These are phyloP conservation scores for Phytophthora nicotianae DNA, from an alignment of 352 stramenopile genomes.

Conservation along the genomic window DNA sequence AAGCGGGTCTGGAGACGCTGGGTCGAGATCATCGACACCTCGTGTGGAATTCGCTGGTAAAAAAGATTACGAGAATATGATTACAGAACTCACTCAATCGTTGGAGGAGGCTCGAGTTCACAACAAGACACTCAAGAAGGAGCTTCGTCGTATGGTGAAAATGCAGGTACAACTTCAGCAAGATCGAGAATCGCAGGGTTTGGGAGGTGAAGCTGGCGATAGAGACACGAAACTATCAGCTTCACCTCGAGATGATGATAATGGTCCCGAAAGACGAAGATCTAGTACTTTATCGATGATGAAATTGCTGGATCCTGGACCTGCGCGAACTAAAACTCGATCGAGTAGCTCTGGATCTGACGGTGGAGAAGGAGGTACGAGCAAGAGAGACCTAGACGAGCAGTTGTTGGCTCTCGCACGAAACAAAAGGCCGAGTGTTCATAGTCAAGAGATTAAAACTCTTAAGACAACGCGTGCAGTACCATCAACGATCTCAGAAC, in stretches of 20 bases:
- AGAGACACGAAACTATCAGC: background rate
- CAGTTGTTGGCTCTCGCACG: slow-evolving; percentile 55
- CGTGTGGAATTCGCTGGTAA: slow-evolving; percentile 58
- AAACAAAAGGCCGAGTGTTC: slow-evolving; percentile 39
- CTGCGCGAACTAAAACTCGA: slow-evolving; percentile 3
- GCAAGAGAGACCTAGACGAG: slow-evolving; percentile 43
- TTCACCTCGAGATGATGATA: slow-evolving; percentile 1
- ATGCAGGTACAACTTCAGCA: slow-evolving; percentile 50
- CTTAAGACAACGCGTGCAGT: slow-evolving; percentile 16
- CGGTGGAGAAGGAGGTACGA: slow-evolving; percentile 15
- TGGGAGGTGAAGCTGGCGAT: background rate
- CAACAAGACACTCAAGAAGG: slow-evolving; percentile 87
- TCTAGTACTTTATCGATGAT: slow-evolving; percentile 76
- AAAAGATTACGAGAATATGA: slow-evolving; percentile 75
- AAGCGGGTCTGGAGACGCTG: slow-evolving; percentile 30
- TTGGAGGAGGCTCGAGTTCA: slow-evolving; percentile 70
- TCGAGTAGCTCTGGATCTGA: slow-evolving; percentile 22
- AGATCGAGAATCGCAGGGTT: slow-evolving; percentile 20
- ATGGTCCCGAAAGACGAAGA: slow-evolving; percentile 17
- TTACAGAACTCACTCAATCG: slow-evolving; percentile 69
- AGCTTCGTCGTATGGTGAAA: slow-evolving; percentile 75
- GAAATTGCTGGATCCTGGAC: slow-evolving; percentile 41
- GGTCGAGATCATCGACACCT: slow-evolving; percentile 14
- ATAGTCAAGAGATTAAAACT: slow-evolving; percentile 1
- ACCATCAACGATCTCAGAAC: slow-evolving; percentile 22